phyloP scores from a whole-genome alignment of 2,329 filamentous ascomycete species.

The Microdochium trichocladiopsis region DNA sequence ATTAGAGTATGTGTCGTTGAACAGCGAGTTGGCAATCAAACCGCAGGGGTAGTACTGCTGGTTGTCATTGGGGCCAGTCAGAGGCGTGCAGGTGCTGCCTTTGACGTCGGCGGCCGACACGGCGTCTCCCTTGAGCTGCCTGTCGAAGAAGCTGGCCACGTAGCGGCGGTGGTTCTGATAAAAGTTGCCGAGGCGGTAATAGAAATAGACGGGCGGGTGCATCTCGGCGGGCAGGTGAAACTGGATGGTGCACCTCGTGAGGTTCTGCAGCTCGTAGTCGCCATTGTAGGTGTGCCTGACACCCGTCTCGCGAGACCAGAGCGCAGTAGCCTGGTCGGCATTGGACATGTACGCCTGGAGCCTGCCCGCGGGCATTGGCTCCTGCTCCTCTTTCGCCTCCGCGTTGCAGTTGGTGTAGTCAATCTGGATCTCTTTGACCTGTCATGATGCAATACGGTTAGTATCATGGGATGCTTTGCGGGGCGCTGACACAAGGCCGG shows the following conservation, averaged over 20 bases:
- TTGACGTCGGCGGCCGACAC: conserved; percentile 55
- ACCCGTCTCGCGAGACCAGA: conserved; percentile 26
- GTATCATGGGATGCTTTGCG: conserved; percentile 6
- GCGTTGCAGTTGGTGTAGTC: conserved; percentile 77
- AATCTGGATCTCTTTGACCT: conserved; percentile 87
- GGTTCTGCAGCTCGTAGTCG: conserved; percentile 7
- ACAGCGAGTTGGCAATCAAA: conserved; percentile 90
- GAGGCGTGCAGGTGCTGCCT: conserved; percentile 67
- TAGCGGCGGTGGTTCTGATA: conserved; percentile 98
- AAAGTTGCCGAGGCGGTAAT: conserved; percentile 95
- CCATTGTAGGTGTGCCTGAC: conserved; percentile 30
- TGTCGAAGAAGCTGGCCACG: conserved; percentile 77
- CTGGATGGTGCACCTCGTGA: conserved; percentile 60
- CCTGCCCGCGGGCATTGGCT: conserved; percentile 45
- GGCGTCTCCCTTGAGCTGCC: conserved; percentile 69
- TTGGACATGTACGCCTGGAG: conserved; percentile 67
- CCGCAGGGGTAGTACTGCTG: conserved; percentile 91
- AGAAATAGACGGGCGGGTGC: conserved; percentile 77
- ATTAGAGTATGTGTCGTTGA: conserved; percentile 81
- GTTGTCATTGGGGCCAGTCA: conserved; percentile 45
- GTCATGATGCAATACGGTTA: background rate
- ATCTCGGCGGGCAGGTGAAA: conserved; percentile 78
- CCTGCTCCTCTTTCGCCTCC: conserved; percentile 39
- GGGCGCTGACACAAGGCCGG: background rate
- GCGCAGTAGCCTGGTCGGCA: conserved; percentile 26